Percentiles rank a stretch among this genome's conserved stretches.
Evolutionary conservation across 2,329 filamentous ascomycete species (phyloP).

Genomic region (Reticulascus tulasneorum): DNA sequence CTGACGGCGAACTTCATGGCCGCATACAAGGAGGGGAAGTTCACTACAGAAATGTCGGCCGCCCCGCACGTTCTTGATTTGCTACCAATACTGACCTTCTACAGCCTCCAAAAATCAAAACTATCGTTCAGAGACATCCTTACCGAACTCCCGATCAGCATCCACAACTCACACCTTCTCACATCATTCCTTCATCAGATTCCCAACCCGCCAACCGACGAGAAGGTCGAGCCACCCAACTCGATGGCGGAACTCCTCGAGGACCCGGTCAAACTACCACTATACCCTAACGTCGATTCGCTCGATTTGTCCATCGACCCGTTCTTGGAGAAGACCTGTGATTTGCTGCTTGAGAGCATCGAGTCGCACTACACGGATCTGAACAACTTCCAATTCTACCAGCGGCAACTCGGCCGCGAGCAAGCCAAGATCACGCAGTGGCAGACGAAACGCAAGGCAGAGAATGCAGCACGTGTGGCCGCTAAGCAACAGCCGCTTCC

Average conservation of each 20-base stretch:
- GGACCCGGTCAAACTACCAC: slow-evolving; percentile 58
- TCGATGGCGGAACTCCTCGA: slow-evolving; percentile 75
- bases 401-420: slow-evolving; percentile 87
- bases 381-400: slow-evolving; percentile 98
- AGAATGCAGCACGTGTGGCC: slow-evolving; percentile 79
- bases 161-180: slow-evolving; percentile 97
- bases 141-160: slow-evolving; percentile 78
- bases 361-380: slow-evolving; percentile 97
- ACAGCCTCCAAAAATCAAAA: slow-evolving; percentile 88
- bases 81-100: slow-evolving; percentile 8
- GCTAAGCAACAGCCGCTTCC: slow-evolving; percentile 87
- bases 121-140: slow-evolving; percentile 92
- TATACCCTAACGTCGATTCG: slow-evolving; percentile 84
- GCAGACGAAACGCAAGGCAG: slow-evolving; percentile 94
- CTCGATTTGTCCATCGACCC: slow-evolving; percentile 94
- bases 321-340: slow-evolving; percentile 97
- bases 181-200: slow-evolving; percentile 94
- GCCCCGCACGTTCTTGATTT: neutral
- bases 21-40: slow-evolving; percentile 95
- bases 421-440: slow-evolving; percentile 95
- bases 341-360: slow-evolving; percentile 92
- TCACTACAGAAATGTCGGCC: slow-evolving; percentile 83
- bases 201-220: slow-evolving; percentile 60
- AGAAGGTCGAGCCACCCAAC: slow-evolving; percentile 69
- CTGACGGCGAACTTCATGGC: slow-evolving; percentile 83